phyloP scores from a whole-genome alignment of 2,329 filamentous ascomycete genomes.

The Gaeumannomyces tritici region DNA sequence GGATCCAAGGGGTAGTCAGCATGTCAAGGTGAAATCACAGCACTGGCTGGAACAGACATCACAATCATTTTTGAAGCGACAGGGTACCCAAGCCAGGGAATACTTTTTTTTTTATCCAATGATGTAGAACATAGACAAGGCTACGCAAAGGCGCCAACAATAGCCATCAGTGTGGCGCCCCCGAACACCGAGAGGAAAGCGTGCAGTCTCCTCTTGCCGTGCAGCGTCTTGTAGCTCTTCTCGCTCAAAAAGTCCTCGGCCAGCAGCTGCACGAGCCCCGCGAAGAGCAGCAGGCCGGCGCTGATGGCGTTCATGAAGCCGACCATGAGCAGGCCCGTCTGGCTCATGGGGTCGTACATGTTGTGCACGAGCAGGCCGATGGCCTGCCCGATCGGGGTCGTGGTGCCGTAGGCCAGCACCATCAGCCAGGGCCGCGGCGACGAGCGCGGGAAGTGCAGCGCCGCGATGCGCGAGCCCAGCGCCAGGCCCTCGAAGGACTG shows the following conservation, averaged over 20 bases:
- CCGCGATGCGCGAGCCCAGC: slow-evolving; percentile 74
- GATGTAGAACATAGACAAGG: neutral
- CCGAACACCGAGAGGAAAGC: slow-evolving; percentile 55
- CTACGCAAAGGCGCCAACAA: slow-evolving; percentile 64
- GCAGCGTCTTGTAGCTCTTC: slow-evolving; percentile 60
- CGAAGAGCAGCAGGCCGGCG: slow-evolving; percentile 70
- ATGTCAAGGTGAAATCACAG: neutral
- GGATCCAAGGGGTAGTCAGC: neutral
- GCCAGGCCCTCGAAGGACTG: slow-evolving; percentile 86
- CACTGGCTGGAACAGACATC: too few species aligned
- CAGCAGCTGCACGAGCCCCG: slow-evolving; percentile 73
- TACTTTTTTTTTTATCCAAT: too few species aligned
- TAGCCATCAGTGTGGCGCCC: slow-evolving; percentile 60
- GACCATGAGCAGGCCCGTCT: slow-evolving; percentile 69
- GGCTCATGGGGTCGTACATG: slow-evolving; percentile 69
- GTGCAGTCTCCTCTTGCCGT: slow-evolving; percentile 49
- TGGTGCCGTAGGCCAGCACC: slow-evolving; percentile 67
- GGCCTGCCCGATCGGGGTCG: slow-evolving; percentile 75
- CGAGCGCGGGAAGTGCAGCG: slow-evolving; percentile 65
- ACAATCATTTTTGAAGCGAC: too few species aligned
- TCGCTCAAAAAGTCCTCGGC: slow-evolving; percentile 76
- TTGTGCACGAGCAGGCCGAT: slow-evolving; percentile 71
- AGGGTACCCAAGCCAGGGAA: too few species aligned
- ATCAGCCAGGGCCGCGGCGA: slow-evolving; percentile 76
- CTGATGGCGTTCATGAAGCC: slow-evolving; percentile 84